A percentile compares a stretch with the other conserved stretches of the same genome.
phyloP scores from a whole-genome alignment of 495 filamentous ascomycete genomes.

The Trypethelium eluteriae region DNA sequence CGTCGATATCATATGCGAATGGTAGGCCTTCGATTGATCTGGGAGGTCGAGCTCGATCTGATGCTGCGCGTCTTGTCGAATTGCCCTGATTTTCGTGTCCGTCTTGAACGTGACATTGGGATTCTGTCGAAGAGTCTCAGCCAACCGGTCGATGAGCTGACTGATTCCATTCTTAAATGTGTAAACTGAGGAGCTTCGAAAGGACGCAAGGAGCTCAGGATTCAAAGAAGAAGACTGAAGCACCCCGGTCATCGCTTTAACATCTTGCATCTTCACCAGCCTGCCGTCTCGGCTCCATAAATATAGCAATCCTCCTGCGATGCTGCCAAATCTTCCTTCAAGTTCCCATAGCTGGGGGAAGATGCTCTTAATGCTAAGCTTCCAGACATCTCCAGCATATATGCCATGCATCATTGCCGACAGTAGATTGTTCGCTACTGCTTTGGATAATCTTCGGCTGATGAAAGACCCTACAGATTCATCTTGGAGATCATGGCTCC shows the following conservation, averaged over 20 bases:
- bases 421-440: slow-evolving; percentile 63
- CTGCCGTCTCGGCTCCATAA: slow-evolving; percentile 13
- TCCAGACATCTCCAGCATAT: slow-evolving; percentile 83
- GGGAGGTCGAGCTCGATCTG: slow-evolving; percentile 10
- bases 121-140: slow-evolving; percentile 37
- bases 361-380: slow-evolving; percentile 62
- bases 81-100: slow-evolving; percentile 34
- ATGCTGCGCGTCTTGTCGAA: slow-evolving; percentile 9
- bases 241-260: slow-evolving; percentile 23
- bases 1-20: slow-evolving; percentile 66
- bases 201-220: slow-evolving; percentile 22
- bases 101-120: slow-evolving; percentile 50
- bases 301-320: slow-evolving; percentile 24
- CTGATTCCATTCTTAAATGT: slow-evolving; percentile 55
- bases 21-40: slow-evolving; percentile 31
- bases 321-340: slow-evolving; percentile 41
- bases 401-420: slow-evolving; percentile 84
- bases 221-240: slow-evolving; percentile 23
- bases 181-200: slow-evolving; percentile 45
- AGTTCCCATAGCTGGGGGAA: slow-evolving; percentile 46
- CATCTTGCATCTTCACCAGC: slow-evolving; percentile 24
- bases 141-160: slow-evolving; percentile 45
- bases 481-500: slow-evolving; percentile 41
- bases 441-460: slow-evolving; percentile 45
- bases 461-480: slow-evolving; percentile 69